These are phyloP conservation scores for Tripterygium wilfordii DNA, from an alignment of 177 flowering plant genomes.

Conservation along the genomic window DNA sequence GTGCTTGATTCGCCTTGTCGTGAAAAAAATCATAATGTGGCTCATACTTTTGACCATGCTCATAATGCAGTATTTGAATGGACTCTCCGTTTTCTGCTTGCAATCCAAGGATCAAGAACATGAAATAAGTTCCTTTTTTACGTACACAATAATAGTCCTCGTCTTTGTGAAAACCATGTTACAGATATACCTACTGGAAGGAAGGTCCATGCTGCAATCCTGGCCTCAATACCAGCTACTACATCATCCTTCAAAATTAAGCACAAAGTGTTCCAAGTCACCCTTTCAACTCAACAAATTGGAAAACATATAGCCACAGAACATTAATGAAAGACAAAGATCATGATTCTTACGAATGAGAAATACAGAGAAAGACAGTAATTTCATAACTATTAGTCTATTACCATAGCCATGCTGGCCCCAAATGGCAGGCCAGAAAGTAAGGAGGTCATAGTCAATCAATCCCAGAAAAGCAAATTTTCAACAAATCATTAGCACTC, in stretches of 20 bases:
- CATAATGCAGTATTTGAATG: constrained; percentile 83
- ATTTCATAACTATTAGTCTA: too few relatives aligned
- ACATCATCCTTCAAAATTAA: constrained; percentile 58
- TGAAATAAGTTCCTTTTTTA: not conserved
- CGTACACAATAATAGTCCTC: not conserved
- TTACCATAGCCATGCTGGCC: too few relatives aligned
- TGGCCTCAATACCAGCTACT: constrained; percentile 64
- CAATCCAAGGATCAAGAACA: constrained; percentile 1
- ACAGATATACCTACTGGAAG: constrained; percentile 62
- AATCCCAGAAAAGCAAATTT: too few relatives aligned
- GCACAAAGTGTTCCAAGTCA: not conserved
- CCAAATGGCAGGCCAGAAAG: too few relatives aligned
- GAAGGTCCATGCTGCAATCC: constrained; percentile 94
- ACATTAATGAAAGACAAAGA: too few relatives aligned
- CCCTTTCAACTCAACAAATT: too few relatives aligned
- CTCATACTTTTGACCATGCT: constrained; percentile 43
- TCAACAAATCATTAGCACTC: too few relatives aligned
- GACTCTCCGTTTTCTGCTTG: constrained; percentile 88
- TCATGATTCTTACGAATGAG: too few relatives aligned
- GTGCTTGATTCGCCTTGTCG: constrained; percentile 58
- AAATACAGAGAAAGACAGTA: too few relatives aligned
- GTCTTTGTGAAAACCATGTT: not conserved
- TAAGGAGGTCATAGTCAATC: too few relatives aligned
- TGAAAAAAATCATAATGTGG: constrained; percentile 90
- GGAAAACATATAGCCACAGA: too few relatives aligned